Percentiles rank a stretch among this genome's conserved stretches.
These are phyloP conservation scores for Dorcoceras hygrometricum DNA, from an alignment of 257 asterid species.

Conservation along the genomic window DNA sequence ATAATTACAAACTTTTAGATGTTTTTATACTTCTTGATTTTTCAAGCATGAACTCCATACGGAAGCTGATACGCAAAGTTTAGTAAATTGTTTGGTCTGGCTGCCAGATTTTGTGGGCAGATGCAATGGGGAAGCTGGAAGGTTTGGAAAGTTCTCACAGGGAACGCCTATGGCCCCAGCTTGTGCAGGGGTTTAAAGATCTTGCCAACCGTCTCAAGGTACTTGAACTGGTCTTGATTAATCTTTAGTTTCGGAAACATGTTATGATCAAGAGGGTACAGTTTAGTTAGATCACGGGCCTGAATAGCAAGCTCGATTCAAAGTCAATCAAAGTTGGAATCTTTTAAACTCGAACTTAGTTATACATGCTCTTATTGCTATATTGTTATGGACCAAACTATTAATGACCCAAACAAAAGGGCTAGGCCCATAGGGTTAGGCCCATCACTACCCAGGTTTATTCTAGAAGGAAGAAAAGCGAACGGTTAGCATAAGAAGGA, in stretches of 20 bases:
- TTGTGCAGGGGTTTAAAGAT: constrained; percentile 89
- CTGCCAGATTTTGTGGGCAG: constrained; percentile 97
- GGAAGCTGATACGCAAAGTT: constrained; percentile 29
- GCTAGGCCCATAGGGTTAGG: too few species aligned
- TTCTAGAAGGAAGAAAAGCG: too few species aligned
- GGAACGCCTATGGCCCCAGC: constrained; percentile 97
- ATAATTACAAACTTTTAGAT: constrained; percentile 14
- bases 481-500: too few species aligned
- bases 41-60: constrained; percentile 14
- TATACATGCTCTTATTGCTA: neutral
- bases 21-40: constrained; percentile 10
- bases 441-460: too few species aligned
- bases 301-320: neutral
- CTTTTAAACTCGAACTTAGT: neutral
- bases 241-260: constrained; percentile 5
- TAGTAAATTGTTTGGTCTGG: constrained; percentile 44
- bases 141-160: constrained; percentile 95
- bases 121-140: constrained; percentile 91
- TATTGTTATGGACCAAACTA: too few species aligned
- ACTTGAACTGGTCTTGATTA: constrained; percentile 13
- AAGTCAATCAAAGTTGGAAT: neutral
- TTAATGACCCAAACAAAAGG: too few species aligned
- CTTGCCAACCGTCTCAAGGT: constrained; percentile 96
- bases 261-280: neutral
- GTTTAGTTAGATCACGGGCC: neutral